phyloP scores from a whole-genome alignment of 257 asterid species.

The Solanum virginianum region DNA sequence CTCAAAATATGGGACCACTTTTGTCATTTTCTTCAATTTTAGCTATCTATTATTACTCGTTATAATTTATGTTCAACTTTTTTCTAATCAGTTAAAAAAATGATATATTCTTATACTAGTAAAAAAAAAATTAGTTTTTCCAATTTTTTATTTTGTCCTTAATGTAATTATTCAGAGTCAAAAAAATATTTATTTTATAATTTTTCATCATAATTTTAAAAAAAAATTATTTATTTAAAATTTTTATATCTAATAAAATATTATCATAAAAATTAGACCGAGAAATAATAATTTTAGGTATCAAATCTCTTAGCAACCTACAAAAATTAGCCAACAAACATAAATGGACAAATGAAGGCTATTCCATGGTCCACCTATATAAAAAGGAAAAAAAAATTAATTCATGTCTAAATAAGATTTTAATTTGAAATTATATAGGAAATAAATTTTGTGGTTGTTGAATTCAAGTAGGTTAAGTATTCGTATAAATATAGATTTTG shows the following conservation, averaged over 20 bases:
- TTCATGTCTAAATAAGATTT: background rate
- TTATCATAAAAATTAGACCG: background rate
- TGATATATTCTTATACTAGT: background rate
- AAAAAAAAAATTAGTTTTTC: no score
- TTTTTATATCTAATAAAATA: background rate
- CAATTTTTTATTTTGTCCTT: background rate
- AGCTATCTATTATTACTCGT: background rate
- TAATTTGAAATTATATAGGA: background rate
- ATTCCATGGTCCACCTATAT: background rate
- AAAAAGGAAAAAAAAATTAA: background rate
- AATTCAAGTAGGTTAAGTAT: background rate
- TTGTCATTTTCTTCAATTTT: background rate
- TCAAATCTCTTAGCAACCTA: background rate
- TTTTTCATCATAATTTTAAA: background rate
- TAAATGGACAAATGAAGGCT: background rate
- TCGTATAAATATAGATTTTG: background rate
- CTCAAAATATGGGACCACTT: background rate
- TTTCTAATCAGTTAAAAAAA: background rate
- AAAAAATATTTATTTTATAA: background rate
- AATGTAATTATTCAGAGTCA: background rate
- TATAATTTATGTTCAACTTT: background rate
- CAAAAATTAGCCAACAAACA: background rate
- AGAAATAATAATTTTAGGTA: background rate
- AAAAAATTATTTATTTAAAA: background rate
- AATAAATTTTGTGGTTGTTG: background rate